Evolutionary conservation across 257 asterid genomes (phyloP).

Genomic region (Solanum infundibuliforme): DNA sequence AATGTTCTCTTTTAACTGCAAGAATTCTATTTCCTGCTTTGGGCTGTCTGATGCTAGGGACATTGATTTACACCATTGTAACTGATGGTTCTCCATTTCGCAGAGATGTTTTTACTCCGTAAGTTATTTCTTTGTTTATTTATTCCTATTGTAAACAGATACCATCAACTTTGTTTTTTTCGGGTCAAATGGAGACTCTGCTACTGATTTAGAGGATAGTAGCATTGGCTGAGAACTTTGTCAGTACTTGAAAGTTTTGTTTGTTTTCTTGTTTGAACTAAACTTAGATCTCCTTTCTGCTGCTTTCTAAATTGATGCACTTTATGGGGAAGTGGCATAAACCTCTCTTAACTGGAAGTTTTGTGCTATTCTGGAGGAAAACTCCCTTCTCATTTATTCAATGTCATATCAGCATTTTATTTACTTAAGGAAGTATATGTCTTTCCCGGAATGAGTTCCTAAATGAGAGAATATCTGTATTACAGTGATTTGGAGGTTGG

Average conservation of each 20-base stretch:
- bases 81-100: conserved; percentile 83
- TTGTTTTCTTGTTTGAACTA: not conserved
- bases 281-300: not conserved
- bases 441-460: not conserved
- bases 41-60: conserved; percentile 72
- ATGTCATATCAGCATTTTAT: not conserved
- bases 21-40: conserved; percentile 41
- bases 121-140: conserved; percentile 16
- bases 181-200: not conserved
- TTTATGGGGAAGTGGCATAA: not conserved
- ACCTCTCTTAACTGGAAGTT: not conserved
- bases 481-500: not conserved
- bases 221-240: not conserved
- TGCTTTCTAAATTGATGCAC: not conserved
- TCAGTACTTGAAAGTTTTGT: not conserved
- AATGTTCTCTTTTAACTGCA: conserved; percentile 42
- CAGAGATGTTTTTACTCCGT: conserved; percentile 55
- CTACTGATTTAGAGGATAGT: not conserved
- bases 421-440: not conserved
- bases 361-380: not conserved
- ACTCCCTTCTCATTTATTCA: not conserved
- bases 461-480: not conserved
- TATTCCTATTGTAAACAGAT: not conserved
- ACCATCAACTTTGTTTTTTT: not conserved
- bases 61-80: conserved; percentile 44